Base-by-base conservation (phyloP, 2,329 filamentous ascomycete genomes). In the Diaporthe sp. region DNA sequence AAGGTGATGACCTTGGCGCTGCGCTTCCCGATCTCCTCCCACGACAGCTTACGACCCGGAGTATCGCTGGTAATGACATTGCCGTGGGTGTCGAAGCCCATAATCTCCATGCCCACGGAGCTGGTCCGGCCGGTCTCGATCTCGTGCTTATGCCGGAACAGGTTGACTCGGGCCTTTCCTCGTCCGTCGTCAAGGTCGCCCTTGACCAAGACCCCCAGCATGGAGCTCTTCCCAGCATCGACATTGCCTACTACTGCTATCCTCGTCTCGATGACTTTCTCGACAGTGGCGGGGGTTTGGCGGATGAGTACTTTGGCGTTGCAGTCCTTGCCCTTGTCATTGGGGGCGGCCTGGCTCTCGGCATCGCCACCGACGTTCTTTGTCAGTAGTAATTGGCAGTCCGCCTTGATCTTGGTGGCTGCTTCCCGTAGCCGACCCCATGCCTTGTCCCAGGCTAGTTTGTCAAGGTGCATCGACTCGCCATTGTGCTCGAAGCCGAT, bases 201-300 rank as follows among this genome's bases (percentile, higher is more conserved):
- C 84, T 98, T 98, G 9, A 98, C 97, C 8, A 99, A 87, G 1
- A 99, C 97, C 56, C 97, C 97, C 3, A 99, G 87, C 90, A 98
- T 93, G 37, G 97, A 98, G 81, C 94, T 97, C 85, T 99, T 99
- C 0, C 97, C 97, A 13, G 97, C 97, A 82, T 99, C 97, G 71
- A 99, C 94, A 86, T 99, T 99, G 65, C 97, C 97, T 10, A 99
- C 97, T 0, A 99, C 97, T 0, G 96, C 97, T 84, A 99, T 97
- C 78, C 97, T 88, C 13, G 96, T 98, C 88, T 99, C 97, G 75
- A 98, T 98, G 35, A 97, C 94, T 73, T 97, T 92, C 81, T 98
- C 95, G 7, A 94, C 90, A 17, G 89, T 93, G 27, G 88, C 86
- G 3, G 96, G 95, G 30, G 90, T 86, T 80, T 93, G 92, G 51